Evolutionary conservation across 768 basidiomycete genomes (phyloP).

Genomic region (Panellus pusillus): DNA sequence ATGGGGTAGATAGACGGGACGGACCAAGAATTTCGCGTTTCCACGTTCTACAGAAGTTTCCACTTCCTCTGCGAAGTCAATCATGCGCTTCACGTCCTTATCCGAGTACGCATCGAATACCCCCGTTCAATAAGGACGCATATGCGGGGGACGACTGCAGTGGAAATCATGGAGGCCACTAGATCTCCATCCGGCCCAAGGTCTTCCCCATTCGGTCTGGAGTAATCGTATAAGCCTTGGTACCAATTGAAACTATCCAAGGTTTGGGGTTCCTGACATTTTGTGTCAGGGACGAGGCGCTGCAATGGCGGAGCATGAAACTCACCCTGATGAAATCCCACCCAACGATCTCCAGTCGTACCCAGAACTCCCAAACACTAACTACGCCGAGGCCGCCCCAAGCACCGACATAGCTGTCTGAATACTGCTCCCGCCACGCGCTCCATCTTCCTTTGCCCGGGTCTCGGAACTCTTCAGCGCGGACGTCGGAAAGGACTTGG

Average conservation of each 20-base stretch:
- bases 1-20: slow-evolving; percentile 1
- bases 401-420: slow-evolving; percentile 82
- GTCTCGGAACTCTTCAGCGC: slow-evolving; percentile 80
- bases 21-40: slow-evolving; percentile 64
- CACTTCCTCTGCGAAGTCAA: slow-evolving; percentile 80
- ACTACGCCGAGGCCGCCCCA: slow-evolving; percentile 91
- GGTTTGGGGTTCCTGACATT: slow-evolving; percentile 46
- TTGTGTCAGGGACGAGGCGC: neutral
- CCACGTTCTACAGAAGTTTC: slow-evolving; percentile 70
- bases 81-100: slow-evolving; percentile 54
- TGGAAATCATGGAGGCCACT: slow-evolving; percentile 85
- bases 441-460: slow-evolving; percentile 66
- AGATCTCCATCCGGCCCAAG: slow-evolving; percentile 85
- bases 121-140: slow-evolving; percentile 77
- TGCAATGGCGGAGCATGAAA: slow-evolving; percentile 4
- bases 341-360: slow-evolving; percentile 78
- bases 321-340: slow-evolving; percentile 87
- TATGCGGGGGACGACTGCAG: slow-evolving; percentile 73
- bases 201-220: slow-evolving; percentile 46
- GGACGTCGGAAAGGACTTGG: slow-evolving; percentile 76
- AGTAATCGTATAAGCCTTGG: slow-evolving; percentile 74
- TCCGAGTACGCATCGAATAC: slow-evolving; percentile 81
- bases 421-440: slow-evolving; percentile 74
- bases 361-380: slow-evolving; percentile 94
- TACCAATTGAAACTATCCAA: slow-evolving; percentile 89